phyloP scores from a whole-genome alignment of 2,329 filamentous ascomycete species.

The Torrubiella hemipterigena region DNA sequence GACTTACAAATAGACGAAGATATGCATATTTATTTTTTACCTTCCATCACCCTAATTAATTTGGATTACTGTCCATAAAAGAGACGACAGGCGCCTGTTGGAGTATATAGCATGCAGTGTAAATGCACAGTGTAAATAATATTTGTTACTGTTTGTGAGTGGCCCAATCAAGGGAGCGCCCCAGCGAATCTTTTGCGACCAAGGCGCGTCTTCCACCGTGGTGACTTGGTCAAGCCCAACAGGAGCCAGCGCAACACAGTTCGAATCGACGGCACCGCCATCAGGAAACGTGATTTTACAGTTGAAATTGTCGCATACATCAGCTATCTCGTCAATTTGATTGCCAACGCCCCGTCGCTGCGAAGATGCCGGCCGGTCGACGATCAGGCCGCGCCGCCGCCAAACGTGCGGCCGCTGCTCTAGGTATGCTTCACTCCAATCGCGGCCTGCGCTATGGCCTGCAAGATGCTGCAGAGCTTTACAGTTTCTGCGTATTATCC shows the following conservation, averaged over 20 bases:
- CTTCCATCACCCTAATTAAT: too few relatives aligned
- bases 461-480: constrained; percentile 1
- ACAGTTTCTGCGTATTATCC: too few relatives aligned
- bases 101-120: too few relatives aligned
- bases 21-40: too few relatives aligned
- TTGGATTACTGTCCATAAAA: too few relatives aligned
- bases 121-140: constrained; percentile 8
- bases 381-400: constrained; percentile 41
- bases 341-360: background rate
- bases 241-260: background rate
- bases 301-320: background rate
- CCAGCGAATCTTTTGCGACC: constrained; percentile 2
- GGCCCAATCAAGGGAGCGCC: constrained; percentile 14
- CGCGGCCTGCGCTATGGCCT: background rate
- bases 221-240: too few relatives aligned
- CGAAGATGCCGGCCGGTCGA: constrained; percentile 20
- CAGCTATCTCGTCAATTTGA: background rate
- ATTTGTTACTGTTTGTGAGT: constrained; percentile 1
- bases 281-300: background rate
- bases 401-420: constrained; percentile 38
- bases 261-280: background rate
- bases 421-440: constrained; percentile 27
- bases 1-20: too few relatives aligned
- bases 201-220: constrained; percentile 16
- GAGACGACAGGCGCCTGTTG: too few relatives aligned